Conservation (phyloP, 1,284 basidiomycete genomes). For the Marasmius tenuissimus region DNA sequence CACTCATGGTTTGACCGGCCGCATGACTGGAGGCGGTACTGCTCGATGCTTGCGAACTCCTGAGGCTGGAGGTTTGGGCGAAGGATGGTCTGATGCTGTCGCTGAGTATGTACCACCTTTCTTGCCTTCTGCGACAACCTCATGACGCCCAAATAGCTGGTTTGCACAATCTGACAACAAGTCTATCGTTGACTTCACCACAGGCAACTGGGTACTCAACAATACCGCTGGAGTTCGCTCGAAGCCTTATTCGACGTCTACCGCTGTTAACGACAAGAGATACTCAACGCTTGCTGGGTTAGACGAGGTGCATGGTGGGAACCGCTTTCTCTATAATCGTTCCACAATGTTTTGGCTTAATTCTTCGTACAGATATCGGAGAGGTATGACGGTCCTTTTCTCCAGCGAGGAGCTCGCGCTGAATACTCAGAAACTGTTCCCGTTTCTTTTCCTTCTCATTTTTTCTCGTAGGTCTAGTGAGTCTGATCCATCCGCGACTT, state of each 20-base stretch:
- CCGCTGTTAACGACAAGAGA: background rate
- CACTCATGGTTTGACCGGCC: slow-evolving; percentile 38
- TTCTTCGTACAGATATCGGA: background rate
- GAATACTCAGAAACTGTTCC: background rate
- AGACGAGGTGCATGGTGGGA: background rate
- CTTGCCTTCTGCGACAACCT: too few relatives aligned
- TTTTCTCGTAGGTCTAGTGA: too few relatives aligned
- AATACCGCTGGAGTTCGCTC: slow-evolving; percentile 17
- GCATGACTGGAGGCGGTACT: slow-evolving; percentile 44
- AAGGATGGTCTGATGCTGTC: slow-evolving; percentile 56
- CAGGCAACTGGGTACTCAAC: slow-evolving; percentile 20
- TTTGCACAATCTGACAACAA: background rate
- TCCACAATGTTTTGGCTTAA: background rate
- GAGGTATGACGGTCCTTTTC: background rate
- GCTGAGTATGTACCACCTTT: slow-evolving; percentile 42
- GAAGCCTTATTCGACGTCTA: background rate
- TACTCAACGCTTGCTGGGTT: background rate
- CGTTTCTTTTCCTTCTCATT: background rate
- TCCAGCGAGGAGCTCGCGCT: background rate
- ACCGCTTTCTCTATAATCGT: background rate
- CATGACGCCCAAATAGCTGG: background rate
- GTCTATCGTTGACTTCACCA: background rate
- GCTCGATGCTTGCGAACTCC: slow-evolving; percentile 48
- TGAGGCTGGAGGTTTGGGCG: slow-evolving; percentile 52
- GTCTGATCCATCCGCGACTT: background rate